phyloP scores from a whole-genome alignment of 179 eudicot genomes.

The Sideroxylon spinosum region DNA sequence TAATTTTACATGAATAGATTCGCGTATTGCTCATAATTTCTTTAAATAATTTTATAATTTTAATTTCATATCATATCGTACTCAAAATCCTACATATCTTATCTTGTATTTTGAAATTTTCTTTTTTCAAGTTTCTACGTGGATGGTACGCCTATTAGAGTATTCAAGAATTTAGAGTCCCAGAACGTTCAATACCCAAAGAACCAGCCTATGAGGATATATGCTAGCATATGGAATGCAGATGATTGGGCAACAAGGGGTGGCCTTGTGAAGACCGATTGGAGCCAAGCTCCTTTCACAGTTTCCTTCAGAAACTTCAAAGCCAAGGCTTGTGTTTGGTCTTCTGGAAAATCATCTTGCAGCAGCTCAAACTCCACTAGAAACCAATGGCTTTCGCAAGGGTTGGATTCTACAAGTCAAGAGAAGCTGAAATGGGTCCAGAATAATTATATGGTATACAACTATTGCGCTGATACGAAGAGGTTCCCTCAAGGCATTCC shows the following conservation, averaged over 20 bases:
- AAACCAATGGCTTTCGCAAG: constrained; percentile 15
- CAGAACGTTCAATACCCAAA: constrained; percentile 36
- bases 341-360: constrained; percentile 12
- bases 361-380: constrained; percentile 10
- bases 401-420: constrained; percentile 10
- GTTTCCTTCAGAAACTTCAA: constrained; percentile 18
- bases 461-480: constrained; percentile 19
- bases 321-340: constrained; percentile 18
- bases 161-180: constrained; percentile 1
- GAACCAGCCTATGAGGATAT: constrained; percentile 41
- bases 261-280: constrained; percentile 42
- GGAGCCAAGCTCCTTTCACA: constrained; percentile 23
- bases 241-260: constrained; percentile 52
- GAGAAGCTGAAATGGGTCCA: constrained; percentile 20
- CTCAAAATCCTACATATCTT: too few species aligned
- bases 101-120: too few species aligned
- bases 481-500: constrained; percentile 28
- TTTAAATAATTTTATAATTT: too few species aligned
- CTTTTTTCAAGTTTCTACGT: constrained; percentile 1
- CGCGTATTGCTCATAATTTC: too few species aligned
- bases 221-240: constrained; percentile 45
- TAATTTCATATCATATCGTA: too few species aligned
- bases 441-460: constrained; percentile 24
- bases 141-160: constrained; percentile 1
- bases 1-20: too few species aligned